Base-by-base conservation (phyloP, 73 alveolate species). In the Tetrahymena borealis region DNA sequence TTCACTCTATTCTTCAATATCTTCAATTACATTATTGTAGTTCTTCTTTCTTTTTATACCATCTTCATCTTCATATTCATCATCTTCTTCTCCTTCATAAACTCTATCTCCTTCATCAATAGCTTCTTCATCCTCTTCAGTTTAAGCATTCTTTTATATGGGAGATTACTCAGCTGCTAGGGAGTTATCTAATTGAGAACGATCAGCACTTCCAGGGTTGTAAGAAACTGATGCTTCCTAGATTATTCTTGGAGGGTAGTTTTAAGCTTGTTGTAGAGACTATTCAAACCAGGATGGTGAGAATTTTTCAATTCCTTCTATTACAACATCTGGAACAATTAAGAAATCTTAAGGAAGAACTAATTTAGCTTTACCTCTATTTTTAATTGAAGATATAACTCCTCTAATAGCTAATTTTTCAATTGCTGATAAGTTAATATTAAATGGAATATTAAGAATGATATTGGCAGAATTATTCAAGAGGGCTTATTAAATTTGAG, bases 41-140 rank as follows among this genome's bases (percentile, higher is more conserved):
- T 60, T 60, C 85, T 60, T 60, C 28, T 60, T 60, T 60, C 85
- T 60, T 28, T 60, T 60, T 6, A 35, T 60, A 1, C 85, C 85
- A 24, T 60, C 91, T 32, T 93, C 91, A 13, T 41, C 95, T 93
- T 93, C 91, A 28, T 93, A 91, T 35, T 93, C 95, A 24, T 36
- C 91, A 36, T 79, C 20, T 33, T 93, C 93, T 28, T 79, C 39
- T 40, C 79, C 38, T 24, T 85, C 90, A 32, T 93, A 90, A 20
- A 38, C 95, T 33, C 41, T 41, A 28, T 85, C 90, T 6, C 32
- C 39, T 85, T 90, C 32, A 79, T 93, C 93, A 20, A 79, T 90
- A 39, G 36, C 93, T 93, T 90, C 91, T 42, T 38, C 77, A 15
- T 85, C 91, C 13, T 79, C 43, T 2, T 36, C 7, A 32, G 91